Evolutionary conservation across 768 basidiomycete genomes (phyloP).

Genomic region (Mycena amicta): DNA sequence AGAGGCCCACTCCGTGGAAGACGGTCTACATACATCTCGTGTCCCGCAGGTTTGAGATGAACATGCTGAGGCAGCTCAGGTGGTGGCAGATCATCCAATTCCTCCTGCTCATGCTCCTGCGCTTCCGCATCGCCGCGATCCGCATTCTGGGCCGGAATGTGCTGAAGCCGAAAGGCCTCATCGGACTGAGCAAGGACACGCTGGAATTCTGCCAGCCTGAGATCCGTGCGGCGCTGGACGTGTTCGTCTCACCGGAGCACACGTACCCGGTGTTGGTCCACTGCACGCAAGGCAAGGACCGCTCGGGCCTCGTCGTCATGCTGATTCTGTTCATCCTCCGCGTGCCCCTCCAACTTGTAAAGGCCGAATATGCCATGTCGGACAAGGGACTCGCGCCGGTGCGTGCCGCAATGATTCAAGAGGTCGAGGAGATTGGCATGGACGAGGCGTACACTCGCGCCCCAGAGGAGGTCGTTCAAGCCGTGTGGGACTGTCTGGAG

Average conservation of each 20-base stretch:
- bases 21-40: conserved; percentile 20
- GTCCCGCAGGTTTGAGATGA: conserved; percentile 18
- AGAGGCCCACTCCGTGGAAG: conserved; percentile 10
- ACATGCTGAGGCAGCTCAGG: conserved; percentile 20
- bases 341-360: conserved; percentile 14
- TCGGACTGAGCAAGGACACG: conserved; percentile 23
- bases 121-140: conserved; percentile 20
- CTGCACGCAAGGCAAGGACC: conserved; percentile 27
- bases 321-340: conserved; percentile 19
- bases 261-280: conserved; percentile 21
- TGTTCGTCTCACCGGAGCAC: conserved; percentile 12
- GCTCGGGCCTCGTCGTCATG: conserved; percentile 23
- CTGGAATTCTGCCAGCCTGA: conserved; percentile 22
- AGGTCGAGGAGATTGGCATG: conserved; percentile 27
- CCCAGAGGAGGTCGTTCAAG: conserved; percentile 17
- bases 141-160: conserved; percentile 25
- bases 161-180: conserved; percentile 18
- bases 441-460: conserved; percentile 19
- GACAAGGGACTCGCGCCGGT: conserved; percentile 21
- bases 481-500: conserved; percentile 22
- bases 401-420: conserved; percentile 20
- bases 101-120: conserved; percentile 18
- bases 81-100: conserved; percentile 25
- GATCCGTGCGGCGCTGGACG: conserved; percentile 20
- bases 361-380: conserved; percentile 22